Base-by-base conservation (phyloP, 352 stramenopile genomes). In the Paralagenidium karlingii region DNA sequence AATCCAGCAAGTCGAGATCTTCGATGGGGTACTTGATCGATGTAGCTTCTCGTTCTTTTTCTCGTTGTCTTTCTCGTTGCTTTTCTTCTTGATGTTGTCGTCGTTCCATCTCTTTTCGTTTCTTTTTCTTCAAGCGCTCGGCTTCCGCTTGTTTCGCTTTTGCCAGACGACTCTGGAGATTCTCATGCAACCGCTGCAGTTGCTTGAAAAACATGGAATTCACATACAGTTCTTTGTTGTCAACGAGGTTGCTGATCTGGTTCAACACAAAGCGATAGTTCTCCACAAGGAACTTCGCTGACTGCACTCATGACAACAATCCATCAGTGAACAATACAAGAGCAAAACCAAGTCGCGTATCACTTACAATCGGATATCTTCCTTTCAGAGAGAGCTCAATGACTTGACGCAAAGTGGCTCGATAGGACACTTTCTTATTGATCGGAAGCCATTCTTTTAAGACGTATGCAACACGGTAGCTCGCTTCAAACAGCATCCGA, bases 191-290 rank as follows among this genome's bases (percentile, higher is more conserved):
- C 19, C 77, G 68, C 29, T 86, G 66, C 13, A 90, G 51, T 32
- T 90, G 73, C 45, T 76, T 82, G 47, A 90, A 87, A 42, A 90
- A 90, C 68, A 85, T 85, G 12, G 70, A 90, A 15, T 87, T 54
- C 20, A 87, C 47, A 33, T 86, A 90, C 12, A 57, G 46, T 19
- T 85, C 69, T 38, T 84, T 83, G 33, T 87, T 68, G 0, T 64
- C 44, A 20, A 85, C 82, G 22, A 90, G 32, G 49, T 84, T 79
- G 25, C 40, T 81, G 27, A 90, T 82, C 43, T 90, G 77, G 22
- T 63, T 64, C 25, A 64, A 55, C n/a, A 90, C 82, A 24, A 90
- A 90, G 7, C 70, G 58, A 25, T 68, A 85, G 21, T 90, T 87
- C 27, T 86, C 78, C 50, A 87, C 74, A 34, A 90, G 51, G 46